A percentile compares a stretch with the other conserved stretches of the same genome.
Conservation (phyloP, 1,139 yeast species). For the Oligophagozyma castellii region DNA sequence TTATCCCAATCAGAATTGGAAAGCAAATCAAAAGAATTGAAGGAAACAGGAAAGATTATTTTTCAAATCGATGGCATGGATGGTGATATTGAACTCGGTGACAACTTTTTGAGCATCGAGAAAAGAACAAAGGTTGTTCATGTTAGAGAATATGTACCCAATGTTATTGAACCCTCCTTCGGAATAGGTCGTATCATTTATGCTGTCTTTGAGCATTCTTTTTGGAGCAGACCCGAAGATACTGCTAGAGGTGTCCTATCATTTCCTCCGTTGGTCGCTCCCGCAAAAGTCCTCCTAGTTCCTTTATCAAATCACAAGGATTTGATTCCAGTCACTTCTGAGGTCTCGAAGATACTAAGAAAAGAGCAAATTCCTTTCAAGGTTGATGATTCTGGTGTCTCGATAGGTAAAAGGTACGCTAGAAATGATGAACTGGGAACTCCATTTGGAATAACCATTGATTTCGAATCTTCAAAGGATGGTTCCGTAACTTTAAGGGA, state of each 20-base stretch:
- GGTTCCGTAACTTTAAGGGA: conserved; percentile 91
- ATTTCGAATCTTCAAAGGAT: conserved; percentile 86
- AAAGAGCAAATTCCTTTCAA: conserved; percentile 81
- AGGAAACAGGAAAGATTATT: conserved; percentile 45
- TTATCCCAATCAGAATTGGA: conserved; percentile 83
- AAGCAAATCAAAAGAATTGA: conserved; percentile 57
- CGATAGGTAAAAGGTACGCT: conserved; percentile 97
- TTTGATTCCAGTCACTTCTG: conserved; percentile 61
- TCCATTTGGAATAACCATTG: conserved; percentile 96
- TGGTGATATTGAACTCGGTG: conserved; percentile 55
- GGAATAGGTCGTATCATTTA: conserved; percentile 98
- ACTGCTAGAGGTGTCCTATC: conserved; percentile 84
- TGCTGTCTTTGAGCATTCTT: conserved; percentile 84
- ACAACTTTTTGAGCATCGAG: conserved; percentile 57
- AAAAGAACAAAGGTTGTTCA: conserved; percentile 76
- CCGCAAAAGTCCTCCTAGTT: conserved; percentile 90
- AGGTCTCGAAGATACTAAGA: conserved; percentile 59
- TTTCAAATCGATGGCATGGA: conserved; percentile 50
- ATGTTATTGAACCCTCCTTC: conserved; percentile 97
- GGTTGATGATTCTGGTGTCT: conserved; percentile 94
- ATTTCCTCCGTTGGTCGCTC: conserved; percentile 92
- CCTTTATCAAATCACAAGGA: conserved; percentile 83
- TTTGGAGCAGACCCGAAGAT: conserved; percentile 92
- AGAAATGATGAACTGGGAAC: conserved; percentile 99
- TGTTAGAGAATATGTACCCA: conserved; percentile 90